Conservation (phyloP, 192 early-diverging fungal species). For the Coemansia sp. region DNA sequence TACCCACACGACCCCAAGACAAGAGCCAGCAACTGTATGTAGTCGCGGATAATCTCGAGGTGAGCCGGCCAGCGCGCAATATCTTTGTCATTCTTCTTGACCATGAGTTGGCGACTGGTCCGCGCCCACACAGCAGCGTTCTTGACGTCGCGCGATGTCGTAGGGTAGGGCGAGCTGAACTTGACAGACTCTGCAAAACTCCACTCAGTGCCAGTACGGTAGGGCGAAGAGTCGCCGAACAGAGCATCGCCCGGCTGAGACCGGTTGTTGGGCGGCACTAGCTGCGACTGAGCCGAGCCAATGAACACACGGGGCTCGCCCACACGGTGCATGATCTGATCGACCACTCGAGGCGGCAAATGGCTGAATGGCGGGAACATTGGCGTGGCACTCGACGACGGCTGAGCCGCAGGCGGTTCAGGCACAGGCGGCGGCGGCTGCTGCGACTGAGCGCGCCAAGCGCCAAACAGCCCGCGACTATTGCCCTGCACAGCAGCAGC, state of each 20-base stretch:
- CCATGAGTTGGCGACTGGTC: constrained; percentile 19
- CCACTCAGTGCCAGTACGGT: constrained; percentile 55
- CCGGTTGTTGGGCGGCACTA: constrained; percentile 29
- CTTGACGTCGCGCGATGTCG: constrained; percentile 17
- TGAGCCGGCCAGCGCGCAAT: constrained; percentile 46
- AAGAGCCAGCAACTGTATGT: constrained; percentile 44
- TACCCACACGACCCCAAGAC: constrained; percentile 41
- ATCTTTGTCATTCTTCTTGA: constrained; percentile 26
- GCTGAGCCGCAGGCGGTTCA: neutral
- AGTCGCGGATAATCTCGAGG: constrained; percentile 49
- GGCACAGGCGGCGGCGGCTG: neutral
- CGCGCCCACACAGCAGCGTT: constrained; percentile 25
- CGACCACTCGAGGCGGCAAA: constrained; percentile 39
- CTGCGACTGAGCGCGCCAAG: neutral
- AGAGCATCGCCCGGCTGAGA: neutral
- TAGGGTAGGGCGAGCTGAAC: constrained; percentile 56
- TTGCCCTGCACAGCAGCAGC: neutral
- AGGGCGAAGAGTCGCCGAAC: constrained; percentile 36
- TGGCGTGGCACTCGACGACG: constrained; percentile 8
- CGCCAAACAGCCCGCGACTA: neutral
- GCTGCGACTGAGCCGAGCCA: constrained; percentile 36
- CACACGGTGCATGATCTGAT: constrained; percentile 48
- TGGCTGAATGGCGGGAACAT: constrained; percentile 61
- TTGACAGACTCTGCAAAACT: constrained; percentile 41
- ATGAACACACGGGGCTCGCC: constrained; percentile 56